Evolutionary conservation across 768 basidiomycete genomes (phyloP).

Genomic region (Piloderma croceum): DNA sequence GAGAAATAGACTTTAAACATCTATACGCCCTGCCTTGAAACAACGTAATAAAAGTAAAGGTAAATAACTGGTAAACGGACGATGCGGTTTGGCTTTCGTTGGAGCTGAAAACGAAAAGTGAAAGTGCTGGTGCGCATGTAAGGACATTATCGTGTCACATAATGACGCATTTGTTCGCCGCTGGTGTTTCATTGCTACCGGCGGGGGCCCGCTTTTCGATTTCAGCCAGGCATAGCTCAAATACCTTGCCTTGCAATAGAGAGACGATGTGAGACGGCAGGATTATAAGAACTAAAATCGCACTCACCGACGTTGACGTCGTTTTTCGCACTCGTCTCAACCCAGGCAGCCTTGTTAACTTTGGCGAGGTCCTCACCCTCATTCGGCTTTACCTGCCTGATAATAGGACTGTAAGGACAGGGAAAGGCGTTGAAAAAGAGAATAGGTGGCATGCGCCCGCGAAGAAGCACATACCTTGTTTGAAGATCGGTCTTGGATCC

Average conservation of each 20-base stretch:
- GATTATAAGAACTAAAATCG: conserved; percentile 2
- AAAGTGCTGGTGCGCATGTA: too few species aligned
- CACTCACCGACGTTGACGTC: conserved; percentile 84
- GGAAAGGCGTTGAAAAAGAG: conserved; percentile 13
- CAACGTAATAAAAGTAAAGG: conserved; percentile 22
- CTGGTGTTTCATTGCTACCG: conserved; percentile 36
- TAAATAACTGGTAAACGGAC: conserved; percentile 32
- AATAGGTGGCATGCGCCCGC: too few species aligned
- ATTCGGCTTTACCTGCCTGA: conserved; percentile 67
- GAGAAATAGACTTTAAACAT: conserved; percentile 1
- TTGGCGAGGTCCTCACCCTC: conserved; percentile 75
- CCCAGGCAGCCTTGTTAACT: conserved; percentile 67
- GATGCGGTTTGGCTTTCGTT: too few species aligned
- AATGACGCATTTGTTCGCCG: conserved; percentile 42
- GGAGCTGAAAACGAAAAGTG: conserved; percentile 20
- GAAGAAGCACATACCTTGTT: conserved; percentile 51
- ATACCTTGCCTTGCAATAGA: conserved; percentile 59
- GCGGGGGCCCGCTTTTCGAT: conserved; percentile 71
- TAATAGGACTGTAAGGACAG: conserved; percentile 32
- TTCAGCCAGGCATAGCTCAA: conserved; percentile 77
- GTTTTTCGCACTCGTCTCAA: conserved; percentile 86
- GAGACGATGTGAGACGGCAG: conserved; percentile 4
- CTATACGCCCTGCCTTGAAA: conserved; percentile 14
- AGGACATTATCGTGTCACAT: too few species aligned
- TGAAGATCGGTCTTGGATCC: conserved; percentile 87